Percentiles rank a stretch among this genome's conserved stretches.
Conservation (phyloP, 2,329 filamentous ascomycete species). For the Sphaerulina musiva region DNA sequence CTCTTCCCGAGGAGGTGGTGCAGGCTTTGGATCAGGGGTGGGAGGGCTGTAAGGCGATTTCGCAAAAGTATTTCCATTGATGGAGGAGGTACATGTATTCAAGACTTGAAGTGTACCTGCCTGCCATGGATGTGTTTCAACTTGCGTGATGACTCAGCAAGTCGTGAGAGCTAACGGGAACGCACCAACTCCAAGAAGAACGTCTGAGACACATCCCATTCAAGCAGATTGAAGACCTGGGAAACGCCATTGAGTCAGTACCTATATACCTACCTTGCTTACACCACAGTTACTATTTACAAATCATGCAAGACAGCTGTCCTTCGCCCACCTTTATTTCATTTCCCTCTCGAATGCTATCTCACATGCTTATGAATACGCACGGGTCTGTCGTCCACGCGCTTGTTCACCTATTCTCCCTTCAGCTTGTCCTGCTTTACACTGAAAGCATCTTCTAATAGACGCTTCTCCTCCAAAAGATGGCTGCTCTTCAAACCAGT, state of each 20-base stretch:
- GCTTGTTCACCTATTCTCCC: slow-evolving; percentile 47
- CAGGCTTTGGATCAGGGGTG: slow-evolving; percentile 1
- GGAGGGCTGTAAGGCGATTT: slow-evolving; percentile 11
- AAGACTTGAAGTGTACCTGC: too few relatives aligned
- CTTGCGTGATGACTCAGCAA: too few relatives aligned
- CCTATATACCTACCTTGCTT: too few relatives aligned
- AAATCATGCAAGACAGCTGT: neutral
- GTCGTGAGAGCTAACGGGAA: too few relatives aligned
- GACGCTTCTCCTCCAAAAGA: slow-evolving; percentile 83
- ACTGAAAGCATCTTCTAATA: slow-evolving; percentile 60
- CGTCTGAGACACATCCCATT: neutral
- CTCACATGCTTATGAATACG: neutral
- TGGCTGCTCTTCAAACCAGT: slow-evolving; percentile 86
- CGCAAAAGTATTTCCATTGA: slow-evolving; percentile 11
- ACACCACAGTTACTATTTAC: neutral
- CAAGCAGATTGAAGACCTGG: neutral
- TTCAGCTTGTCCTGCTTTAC: slow-evolving; percentile 61
- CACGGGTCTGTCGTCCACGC: neutral
- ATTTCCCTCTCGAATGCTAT: neutral
- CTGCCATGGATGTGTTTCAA: too few relatives aligned
- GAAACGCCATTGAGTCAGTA: neutral
- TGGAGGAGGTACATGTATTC: neutral
- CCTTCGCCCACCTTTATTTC: neutral
- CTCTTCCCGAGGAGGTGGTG: slow-evolving; percentile 28
- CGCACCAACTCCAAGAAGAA: too few relatives aligned